These are phyloP conservation scores for Collybiopsis luxurians DNA, from an alignment of 768 basidiomycete genomes.

Conservation along the genomic window DNA sequence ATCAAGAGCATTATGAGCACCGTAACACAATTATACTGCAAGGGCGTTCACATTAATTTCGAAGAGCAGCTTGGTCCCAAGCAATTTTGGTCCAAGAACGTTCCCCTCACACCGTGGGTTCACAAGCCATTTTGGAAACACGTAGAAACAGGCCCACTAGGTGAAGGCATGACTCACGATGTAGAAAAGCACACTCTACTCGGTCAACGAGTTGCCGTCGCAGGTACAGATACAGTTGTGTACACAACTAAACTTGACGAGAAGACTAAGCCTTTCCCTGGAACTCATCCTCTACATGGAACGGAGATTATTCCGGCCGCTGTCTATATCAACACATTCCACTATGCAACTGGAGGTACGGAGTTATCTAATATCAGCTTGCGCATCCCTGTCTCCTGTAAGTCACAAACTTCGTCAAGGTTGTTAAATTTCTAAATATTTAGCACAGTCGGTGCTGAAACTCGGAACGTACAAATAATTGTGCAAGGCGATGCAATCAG, in stretches of 20 bases:
- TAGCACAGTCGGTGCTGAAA: not conserved
- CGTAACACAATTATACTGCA: not conserved
- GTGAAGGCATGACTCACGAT: not conserved
- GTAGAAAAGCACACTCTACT: not conserved
- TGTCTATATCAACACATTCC: slow-evolving; percentile 3
- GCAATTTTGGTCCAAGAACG: not conserved
- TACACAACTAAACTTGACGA: not conserved
- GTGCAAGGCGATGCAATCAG: not conserved
- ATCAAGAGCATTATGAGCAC: not conserved
- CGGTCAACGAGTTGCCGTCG: not conserved
- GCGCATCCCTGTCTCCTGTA: slow-evolving; percentile 1
- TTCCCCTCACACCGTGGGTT: slow-evolving; percentile 1
- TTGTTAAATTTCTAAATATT: not conserved
- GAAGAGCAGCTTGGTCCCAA: not conserved
- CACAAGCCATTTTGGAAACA: not conserved
- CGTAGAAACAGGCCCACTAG: not conserved
- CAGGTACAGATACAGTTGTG: not conserved
- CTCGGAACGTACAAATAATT: slow-evolving; percentile 2
- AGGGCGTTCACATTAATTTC: not conserved
- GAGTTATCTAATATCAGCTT: slow-evolving; percentile 1
- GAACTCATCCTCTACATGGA: not conserved
- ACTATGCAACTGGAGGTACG: not conserved
- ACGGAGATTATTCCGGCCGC: slow-evolving; percentile 1
- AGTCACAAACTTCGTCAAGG: not conserved
- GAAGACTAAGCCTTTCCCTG: slow-evolving; percentile 3